Percentiles rank a stretch among this genome's conserved stretches.
These are phyloP conservation scores for Mercurialis annua DNA, from an alignment of 345 rosid genomes.

Conservation along the genomic window DNA sequence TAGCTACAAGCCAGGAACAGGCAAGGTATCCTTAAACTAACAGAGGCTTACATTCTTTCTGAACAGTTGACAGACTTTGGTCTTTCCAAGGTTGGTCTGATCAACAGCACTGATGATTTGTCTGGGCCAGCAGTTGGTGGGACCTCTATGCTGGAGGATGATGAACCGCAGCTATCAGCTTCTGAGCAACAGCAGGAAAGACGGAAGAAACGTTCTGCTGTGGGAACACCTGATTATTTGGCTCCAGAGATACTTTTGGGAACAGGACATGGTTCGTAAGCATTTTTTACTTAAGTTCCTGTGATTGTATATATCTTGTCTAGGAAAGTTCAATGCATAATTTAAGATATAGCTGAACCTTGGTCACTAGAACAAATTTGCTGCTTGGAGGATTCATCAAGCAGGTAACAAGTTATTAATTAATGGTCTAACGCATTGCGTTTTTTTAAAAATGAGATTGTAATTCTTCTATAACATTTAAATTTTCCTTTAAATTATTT, in stretches of 20 bases:
- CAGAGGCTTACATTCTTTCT: slow-evolving; percentile 15
- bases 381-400: background rate
- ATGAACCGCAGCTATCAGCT: slow-evolving; percentile 55
- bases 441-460: background rate
- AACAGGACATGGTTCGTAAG: slow-evolving; percentile 95
- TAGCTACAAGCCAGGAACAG: background rate
- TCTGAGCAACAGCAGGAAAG: slow-evolving; percentile 67
- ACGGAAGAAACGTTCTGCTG: slow-evolving; percentile 96
- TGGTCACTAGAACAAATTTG: slow-evolving; percentile 7
- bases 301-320: slow-evolving; percentile 17
- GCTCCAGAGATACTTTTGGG: slow-evolving; percentile 99
- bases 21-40: background rate
- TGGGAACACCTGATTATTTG: slow-evolving; percentile 99
- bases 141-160: slow-evolving; percentile 81
- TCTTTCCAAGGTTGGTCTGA: slow-evolving; percentile 94
- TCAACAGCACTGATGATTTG: slow-evolving; percentile 97
- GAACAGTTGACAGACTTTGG: slow-evolving; percentile 84
- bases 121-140: slow-evolving; percentile 85
- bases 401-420: background rate
- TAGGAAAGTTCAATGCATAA: slow-evolving; percentile 6
- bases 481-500: too few relatives aligned
- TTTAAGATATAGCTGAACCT: background rate
- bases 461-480: too few relatives aligned
- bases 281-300: slow-evolving; percentile 30
- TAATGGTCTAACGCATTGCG: background rate